phyloP scores from a whole-genome alignment of 331 rosid species.

The Malus hybrid region DNA sequence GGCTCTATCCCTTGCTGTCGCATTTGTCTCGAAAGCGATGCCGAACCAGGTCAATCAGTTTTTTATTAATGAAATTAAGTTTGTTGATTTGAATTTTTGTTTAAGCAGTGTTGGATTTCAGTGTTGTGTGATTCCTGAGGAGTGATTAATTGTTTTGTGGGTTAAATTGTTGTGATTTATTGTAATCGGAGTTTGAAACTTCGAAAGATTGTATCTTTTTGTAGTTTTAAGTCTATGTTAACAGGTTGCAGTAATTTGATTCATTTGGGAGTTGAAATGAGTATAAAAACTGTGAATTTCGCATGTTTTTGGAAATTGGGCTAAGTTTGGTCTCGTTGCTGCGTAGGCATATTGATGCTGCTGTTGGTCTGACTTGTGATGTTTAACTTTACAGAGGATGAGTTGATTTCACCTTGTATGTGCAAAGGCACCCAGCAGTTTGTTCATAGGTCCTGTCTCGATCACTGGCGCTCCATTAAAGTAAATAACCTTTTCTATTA shows the following conservation, averaged over 20 bases:
- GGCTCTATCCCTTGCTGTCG: constrained; percentile 80
- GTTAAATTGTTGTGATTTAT: neutral
- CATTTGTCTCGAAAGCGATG: constrained; percentile 90
- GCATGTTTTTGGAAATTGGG: neutral
- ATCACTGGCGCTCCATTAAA: constrained; percentile 99
- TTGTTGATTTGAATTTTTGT: neutral
- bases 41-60: constrained; percentile 58
- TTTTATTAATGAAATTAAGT: neutral
- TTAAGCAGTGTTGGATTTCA: neutral
- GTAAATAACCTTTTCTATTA: constrained; percentile 23
- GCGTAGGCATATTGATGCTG: too few species aligned
- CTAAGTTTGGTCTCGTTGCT: neutral
- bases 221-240: neutral
- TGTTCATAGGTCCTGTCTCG: constrained; percentile 98
- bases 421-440: constrained; percentile 99
- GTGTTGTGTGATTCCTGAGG: neutral
- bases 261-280: neutral
- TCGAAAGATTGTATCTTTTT: neutral
- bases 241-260: neutral
- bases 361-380: neutral
- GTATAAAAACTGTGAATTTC: neutral
- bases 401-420: constrained; percentile 94
- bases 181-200: neutral
- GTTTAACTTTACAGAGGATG: constrained; percentile 60
- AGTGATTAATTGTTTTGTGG: neutral